Conservation (phyloP, 805 yeast species). For the Ascoidea tarda region DNA sequence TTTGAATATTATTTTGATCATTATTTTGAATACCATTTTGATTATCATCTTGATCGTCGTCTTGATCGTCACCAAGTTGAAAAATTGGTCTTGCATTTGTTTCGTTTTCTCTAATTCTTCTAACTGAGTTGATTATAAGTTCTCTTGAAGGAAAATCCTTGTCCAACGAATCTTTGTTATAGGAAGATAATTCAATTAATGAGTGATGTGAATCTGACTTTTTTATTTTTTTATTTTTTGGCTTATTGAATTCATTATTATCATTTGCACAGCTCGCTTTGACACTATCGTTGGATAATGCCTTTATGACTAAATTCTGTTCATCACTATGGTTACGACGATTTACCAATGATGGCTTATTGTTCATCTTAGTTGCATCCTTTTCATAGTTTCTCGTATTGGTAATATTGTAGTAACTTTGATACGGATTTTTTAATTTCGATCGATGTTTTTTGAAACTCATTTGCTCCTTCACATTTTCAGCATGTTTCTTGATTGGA, state of each 20-base stretch:
- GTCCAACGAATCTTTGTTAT: conserved; percentile 1
- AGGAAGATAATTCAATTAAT: conserved; percentile 13
- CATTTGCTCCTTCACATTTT: conserved; percentile 10
- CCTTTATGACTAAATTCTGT: background rate
- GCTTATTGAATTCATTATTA: no score
- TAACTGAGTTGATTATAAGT: conserved; percentile 6
- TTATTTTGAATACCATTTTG: background rate
- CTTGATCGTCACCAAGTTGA: conserved; percentile 4
- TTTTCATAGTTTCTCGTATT: conserved; percentile 1
- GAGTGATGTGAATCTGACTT: conserved; percentile 8
- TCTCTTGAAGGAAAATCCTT: conserved; percentile 7
- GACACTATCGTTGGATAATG: background rate
- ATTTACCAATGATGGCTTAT: background rate
- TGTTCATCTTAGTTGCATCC: background rate
- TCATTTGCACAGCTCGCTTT: background rate
- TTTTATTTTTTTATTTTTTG: no score
- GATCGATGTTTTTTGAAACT: background rate
- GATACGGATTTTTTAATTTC: no score
- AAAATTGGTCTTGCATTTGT: background rate
- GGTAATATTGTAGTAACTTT: conserved; percentile 6
- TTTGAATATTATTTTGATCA: background rate
- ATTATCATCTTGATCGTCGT: background rate
- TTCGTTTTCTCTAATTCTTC: conserved; percentile 1
- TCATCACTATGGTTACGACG: background rate
- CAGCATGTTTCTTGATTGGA: conserved; percentile 24